Evolutionary conservation across 164 flowering plant genomes (phyloP).

Genomic region (Warburgia ugandensis): DNA sequence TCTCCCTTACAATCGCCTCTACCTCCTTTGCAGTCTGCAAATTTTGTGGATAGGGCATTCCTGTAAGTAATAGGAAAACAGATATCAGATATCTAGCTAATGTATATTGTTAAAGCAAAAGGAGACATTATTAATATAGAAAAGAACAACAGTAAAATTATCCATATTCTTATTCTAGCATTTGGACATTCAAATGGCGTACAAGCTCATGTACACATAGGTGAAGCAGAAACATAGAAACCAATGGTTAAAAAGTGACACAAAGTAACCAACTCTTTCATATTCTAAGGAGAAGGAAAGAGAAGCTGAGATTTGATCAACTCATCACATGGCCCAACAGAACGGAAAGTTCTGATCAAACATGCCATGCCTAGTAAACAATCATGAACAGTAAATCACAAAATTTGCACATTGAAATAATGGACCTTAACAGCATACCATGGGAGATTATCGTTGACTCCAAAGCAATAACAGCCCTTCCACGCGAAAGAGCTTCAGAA

Average conservation of each 20-base stretch:
- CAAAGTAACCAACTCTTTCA: no score
- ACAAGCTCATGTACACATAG: no score
- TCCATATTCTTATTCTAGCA: no score
- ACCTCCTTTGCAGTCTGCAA: conserved; percentile 74
- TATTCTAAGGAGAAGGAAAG: no score
- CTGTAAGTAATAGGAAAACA: conserved; percentile 22
- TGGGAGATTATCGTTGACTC: conserved; percentile 90
- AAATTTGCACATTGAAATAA: not conserved
- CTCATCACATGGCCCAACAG: not conserved
- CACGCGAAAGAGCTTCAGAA: conserved; percentile 54
- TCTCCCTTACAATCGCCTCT: conserved; percentile 62
- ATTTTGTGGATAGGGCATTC: conserved; percentile 97
- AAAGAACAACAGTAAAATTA: no score
- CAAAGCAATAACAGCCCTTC: conserved; percentile 72
- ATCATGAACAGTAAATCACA: not conserved
- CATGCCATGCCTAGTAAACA: not conserved
- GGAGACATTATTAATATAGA: not conserved
- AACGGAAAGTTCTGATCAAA: not conserved
- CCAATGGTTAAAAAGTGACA: no score
- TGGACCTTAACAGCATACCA: conserved; percentile 26
- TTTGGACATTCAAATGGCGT: no score
- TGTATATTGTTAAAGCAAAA: no score
- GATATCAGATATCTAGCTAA: not conserved
- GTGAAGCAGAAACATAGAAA: no score
- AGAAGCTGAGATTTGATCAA: not conserved